Evolutionary conservation across 2,329 filamentous ascomycete genomes (phyloP).

Genomic region (Penicillium sp.): DNA sequence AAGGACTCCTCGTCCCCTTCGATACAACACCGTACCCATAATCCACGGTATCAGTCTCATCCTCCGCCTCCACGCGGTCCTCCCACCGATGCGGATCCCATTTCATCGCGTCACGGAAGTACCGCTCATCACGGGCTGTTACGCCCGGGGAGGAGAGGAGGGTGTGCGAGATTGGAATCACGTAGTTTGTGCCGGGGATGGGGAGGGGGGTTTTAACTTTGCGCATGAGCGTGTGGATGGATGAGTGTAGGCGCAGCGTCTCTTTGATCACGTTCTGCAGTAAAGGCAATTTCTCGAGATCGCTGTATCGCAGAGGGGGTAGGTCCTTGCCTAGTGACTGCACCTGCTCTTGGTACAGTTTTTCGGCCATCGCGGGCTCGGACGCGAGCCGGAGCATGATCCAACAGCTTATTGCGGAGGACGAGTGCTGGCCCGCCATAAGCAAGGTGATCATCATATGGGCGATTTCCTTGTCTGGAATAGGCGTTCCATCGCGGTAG

Average conservation of each 20-base stretch:
- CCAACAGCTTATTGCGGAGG: slow-evolving; percentile 75
- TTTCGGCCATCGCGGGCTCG: slow-evolving; percentile 68
- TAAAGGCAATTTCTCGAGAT: slow-evolving; percentile 62
- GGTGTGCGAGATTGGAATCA: slow-evolving; percentile 74
- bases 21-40: slow-evolving; percentile 64
- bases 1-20: slow-evolving; percentile 64
- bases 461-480: slow-evolving; percentile 75
- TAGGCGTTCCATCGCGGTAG: slow-evolving; percentile 70
- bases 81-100: slow-evolving; percentile 69
- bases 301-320: slow-evolving; percentile 60
- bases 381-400: slow-evolving; percentile 73
- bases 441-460: slow-evolving; percentile 86
- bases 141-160: slow-evolving; percentile 83
- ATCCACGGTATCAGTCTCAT: slow-evolving; percentile 59
- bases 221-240: slow-evolving; percentile 73
- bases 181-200: slow-evolving; percentile 60
- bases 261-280: slow-evolving; percentile 69
- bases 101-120: slow-evolving; percentile 61
- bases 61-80: slow-evolving; percentile 39
- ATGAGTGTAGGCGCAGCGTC: slow-evolving; percentile 69
- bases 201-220: slow-evolving; percentile 69
- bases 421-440: slow-evolving; percentile 83
- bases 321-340: slow-evolving; percentile 56
- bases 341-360: slow-evolving; percentile 69
- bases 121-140: slow-evolving; percentile 54